These are phyloP conservation scores for Xylariaceae sp. DNA, from an alignment of 2,329 filamentous ascomycete genomes.

Conservation along the genomic window DNA sequence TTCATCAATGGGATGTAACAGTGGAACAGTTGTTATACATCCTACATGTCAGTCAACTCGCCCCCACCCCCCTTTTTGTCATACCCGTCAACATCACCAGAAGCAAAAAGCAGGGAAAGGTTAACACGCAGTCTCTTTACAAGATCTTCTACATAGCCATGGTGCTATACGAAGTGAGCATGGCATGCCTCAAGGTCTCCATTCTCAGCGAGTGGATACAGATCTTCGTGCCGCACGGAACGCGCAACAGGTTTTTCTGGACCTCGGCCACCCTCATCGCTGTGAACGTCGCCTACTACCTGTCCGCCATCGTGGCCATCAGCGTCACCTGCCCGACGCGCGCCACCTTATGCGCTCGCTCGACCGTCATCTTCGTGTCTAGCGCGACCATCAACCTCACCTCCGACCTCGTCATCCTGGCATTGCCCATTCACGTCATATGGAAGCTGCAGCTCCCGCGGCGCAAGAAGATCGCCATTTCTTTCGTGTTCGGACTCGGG, in stretches of 20 bases:
- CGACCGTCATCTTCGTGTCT: slow-evolving; percentile 15
- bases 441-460: slow-evolving; percentile 18
- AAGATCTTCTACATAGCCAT: slow-evolving; percentile 8
- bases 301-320: slow-evolving; percentile 16
- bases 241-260: slow-evolving; percentile 24
- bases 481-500: slow-evolving; percentile 8
- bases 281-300: slow-evolving; percentile 19
- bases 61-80: background rate
- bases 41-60: slow-evolving; percentile 1
- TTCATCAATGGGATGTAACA: slow-evolving; percentile 3
- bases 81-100: background rate
- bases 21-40: slow-evolving; percentile 1
- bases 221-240: slow-evolving; percentile 23
- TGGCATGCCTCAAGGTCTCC: slow-evolving; percentile 5
- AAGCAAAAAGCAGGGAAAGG: background rate
- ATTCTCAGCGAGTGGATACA: slow-evolving; percentile 38
- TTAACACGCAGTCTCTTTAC: background rate
- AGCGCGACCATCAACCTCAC: slow-evolving; percentile 23
- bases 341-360: slow-evolving; percentile 25
- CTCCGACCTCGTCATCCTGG: slow-evolving; percentile 27
- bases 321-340: slow-evolving; percentile 25
- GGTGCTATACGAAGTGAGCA: slow-evolving; percentile 3
- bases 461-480: slow-evolving; percentile 6
- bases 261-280: slow-evolving; percentile 17
- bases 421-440: slow-evolving; percentile 29